phyloP scores from a whole-genome alignment of 2,329 filamentous ascomycete genomes.

The Beauveria australis region DNA sequence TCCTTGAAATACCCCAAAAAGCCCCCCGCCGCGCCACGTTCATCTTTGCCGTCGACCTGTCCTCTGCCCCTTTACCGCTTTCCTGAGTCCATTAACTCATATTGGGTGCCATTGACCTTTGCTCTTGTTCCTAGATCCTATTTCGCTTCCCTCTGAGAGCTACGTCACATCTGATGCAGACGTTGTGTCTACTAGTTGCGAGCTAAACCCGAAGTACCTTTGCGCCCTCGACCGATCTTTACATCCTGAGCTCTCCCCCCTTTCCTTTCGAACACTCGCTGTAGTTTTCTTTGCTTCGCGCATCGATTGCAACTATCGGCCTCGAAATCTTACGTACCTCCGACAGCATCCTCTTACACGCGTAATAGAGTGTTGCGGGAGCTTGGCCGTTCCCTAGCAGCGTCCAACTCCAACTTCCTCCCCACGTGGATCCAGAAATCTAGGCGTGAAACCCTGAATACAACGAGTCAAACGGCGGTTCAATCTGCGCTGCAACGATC shows the following conservation, averaged over 20 bases:
- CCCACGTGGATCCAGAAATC: constrained; percentile 1
- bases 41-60: neutral
- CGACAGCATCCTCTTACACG: neutral
- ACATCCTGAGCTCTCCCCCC: neutral
- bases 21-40: neutral
- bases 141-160: neutral
- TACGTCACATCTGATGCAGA: neutral
- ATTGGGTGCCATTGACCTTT: neutral
- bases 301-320: neutral
- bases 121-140: neutral
- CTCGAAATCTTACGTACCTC: neutral
- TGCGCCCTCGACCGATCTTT: neutral
- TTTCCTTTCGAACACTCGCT: neutral
- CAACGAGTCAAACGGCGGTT: neutral
- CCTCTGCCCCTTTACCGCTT: neutral
- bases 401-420: neutral
- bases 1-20: constrained; percentile 6
- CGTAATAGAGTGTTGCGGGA: neutral
- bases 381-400: neutral
- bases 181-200: neutral
- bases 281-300: neutral
- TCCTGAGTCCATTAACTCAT: neutral
- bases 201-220: neutral
- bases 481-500: neutral
- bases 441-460: neutral